Evolutionary conservation across 2,329 filamentous ascomycete species (phyloP), one percentile per base, ranked within the genome.

Genomic region (Didymellaceae sp.): DNA sequence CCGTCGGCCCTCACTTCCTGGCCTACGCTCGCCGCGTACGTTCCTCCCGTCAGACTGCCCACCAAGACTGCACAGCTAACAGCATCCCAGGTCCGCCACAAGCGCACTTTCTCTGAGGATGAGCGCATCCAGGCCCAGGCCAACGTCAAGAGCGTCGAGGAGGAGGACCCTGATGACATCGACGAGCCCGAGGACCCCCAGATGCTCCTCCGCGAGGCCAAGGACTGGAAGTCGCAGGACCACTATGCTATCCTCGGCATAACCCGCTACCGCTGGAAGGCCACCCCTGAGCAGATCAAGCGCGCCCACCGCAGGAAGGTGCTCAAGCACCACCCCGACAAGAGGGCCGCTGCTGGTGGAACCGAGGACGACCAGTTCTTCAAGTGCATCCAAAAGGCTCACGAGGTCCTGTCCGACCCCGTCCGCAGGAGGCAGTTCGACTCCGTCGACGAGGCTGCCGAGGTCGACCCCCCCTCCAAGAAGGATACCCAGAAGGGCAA

Each of bases 221-320:
- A 99, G 82, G 94, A 99, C 81, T 99, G 94, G 94, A 99, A 99
- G 63, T 61, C 95, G 90, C 94, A 99, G 86, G 94, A 99, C 72
- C 94, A 99, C 80, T 99, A 99, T 78, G 91, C 94, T 67, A 89
- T 99, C 46, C 87, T 99, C 52, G 94, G 94, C 58, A 80, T 99
- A 59, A 89, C 88, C 72, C 95, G 92, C 78, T 93, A 95, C 82
- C 89, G 94, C 68, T 94, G 83, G 80, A 90, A 85, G 77, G 95
- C 94, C 45, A 96, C 90, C 52, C 92, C 96, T 77, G 93, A 97
- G 63, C 93, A 97, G 81, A 97, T 99, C 82, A 97, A 97, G 84
- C 90, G 90, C 67, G 94, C 95, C 63, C 93, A 99, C 81, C 91
- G 94, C 80, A 97, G 96, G 86, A 99, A 99, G 88, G 94, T 99